Base-by-base conservation (phyloP, 2,329 filamentous ascomycete species). In the Trichoderma semiorbis region DNA sequence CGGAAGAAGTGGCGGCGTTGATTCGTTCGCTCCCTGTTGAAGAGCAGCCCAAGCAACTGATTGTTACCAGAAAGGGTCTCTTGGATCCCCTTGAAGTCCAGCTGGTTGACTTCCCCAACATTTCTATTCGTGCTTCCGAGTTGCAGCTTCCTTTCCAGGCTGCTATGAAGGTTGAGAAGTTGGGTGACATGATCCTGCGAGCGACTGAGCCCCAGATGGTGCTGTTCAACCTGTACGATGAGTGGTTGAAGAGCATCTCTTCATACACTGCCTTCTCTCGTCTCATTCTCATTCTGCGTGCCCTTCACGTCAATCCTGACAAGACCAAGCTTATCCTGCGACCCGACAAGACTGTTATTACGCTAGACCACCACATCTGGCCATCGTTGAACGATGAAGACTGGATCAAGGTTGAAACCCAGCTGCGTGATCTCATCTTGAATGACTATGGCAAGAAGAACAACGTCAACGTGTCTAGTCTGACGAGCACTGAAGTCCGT, bases 391-490 rank as follows among this genome's bases (percentile, higher is more conserved):
- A 93, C 0, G 96, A 99, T 75, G 96, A 99, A 77, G 95, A 97
- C 74, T 99, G 96, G 96, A 96, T 99, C 83, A 98, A 98, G 89
- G 94, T 99, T n/a, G 96, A 99, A 86, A 94, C 94, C 60, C 93
- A 97, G 79, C 86, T 99, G 55, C 92, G 96, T 81, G 96, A 99
- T 85, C 85, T 99, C 75, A 99, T 99, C 78, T 81, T 99, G 76
- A 98, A 98, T 76, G 96, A 99, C 80, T 99, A 99, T 80, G 96
- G 96, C 79, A 99, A 98, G 89, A 99, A 99, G 89, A 99, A 99
- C 86, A 99, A 98, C 77, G 96, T 99, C 85, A 99, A 99, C 78
- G 95, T 96, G 14, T 97, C 97, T 18, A 97, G 94, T 81, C 87
- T 99, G 83, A 99, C 96, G 1, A 97, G 91, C 80, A 97, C 93